Conservation (phyloP, 2,329 filamentous ascomycete genomes). For the Neurospora sp. region DNA sequence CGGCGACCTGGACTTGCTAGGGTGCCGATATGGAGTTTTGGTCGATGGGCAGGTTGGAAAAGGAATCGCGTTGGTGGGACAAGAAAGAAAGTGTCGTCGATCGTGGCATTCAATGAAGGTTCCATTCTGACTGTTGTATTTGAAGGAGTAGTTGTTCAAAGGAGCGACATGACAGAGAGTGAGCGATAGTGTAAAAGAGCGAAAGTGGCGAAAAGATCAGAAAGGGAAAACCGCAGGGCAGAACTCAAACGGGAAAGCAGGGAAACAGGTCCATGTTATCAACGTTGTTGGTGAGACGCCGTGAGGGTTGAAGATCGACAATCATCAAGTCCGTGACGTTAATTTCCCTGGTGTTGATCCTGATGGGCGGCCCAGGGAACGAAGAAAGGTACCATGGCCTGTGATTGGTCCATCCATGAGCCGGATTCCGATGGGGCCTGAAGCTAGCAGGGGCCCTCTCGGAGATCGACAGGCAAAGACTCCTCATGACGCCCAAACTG, state of each 20-base stretch:
- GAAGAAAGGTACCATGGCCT: neutral
- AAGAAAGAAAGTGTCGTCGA: neutral
- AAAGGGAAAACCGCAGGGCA: neutral
- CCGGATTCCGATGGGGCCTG: neutral
- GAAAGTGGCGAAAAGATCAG: neutral
- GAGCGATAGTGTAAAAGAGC: neutral
- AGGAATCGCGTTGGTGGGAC: constrained; percentile 2
- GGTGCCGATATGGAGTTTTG: neutral
- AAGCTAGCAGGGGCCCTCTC: neutral
- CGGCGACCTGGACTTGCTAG: neutral
- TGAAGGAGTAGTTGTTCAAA: neutral
- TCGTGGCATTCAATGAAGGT: neutral
- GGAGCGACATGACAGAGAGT: neutral
- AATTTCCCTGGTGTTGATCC: neutral
- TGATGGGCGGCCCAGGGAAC: neutral
- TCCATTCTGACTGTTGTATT: neutral
- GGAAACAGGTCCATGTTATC: neutral
- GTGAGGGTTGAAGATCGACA: neutral
- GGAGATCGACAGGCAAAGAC: neutral
- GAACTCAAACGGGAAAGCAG: neutral
- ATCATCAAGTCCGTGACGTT: neutral
- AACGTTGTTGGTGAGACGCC: neutral
- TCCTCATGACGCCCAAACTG: neutral
- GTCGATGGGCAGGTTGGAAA: constrained; percentile 3
- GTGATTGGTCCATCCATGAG: neutral